Evolutionary conservation across 352 stramenopile genomes (phyloP).

Genomic region (Detonula confervacea): DNA sequence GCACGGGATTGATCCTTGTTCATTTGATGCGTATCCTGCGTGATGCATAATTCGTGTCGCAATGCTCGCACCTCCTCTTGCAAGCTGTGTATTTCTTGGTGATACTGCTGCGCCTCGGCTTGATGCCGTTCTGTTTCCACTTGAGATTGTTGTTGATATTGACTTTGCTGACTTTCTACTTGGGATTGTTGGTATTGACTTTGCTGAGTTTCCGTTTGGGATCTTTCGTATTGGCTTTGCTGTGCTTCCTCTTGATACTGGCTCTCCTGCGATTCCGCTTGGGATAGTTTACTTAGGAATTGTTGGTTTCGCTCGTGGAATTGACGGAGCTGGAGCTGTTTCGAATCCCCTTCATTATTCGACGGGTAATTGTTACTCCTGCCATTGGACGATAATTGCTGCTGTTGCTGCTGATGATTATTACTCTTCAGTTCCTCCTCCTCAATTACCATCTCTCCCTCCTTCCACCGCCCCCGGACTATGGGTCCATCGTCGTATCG

Average conservation of each 20-base stretch:
- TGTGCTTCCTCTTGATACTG: too few relatives aligned
- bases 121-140: background rate
- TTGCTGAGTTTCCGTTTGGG: too few relatives aligned
- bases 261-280: background rate
- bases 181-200: slow-evolving; percentile 14
- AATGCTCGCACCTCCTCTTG: slow-evolving; percentile 23
- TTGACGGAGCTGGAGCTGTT: slow-evolving; percentile 20
- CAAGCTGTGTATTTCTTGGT: slow-evolving; percentile 6
- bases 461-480: slow-evolving; percentile 77
- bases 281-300: too few relatives aligned
- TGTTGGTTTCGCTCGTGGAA: slow-evolving; percentile 30
- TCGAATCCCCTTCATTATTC: background rate
- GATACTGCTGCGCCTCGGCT: background rate
- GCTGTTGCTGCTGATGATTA: too few relatives aligned
- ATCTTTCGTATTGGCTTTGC: too few relatives aligned
- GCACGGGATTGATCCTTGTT: slow-evolving; percentile 39
- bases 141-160: slow-evolving; percentile 15
- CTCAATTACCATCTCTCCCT: slow-evolving; percentile 18
- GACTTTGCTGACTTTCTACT: too few relatives aligned
- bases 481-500: slow-evolving; percentile 89
- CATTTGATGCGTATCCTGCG: slow-evolving; percentile 27
- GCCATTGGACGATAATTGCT: background rate
- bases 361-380: too few relatives aligned
- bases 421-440: too few relatives aligned
- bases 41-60: slow-evolving; percentile 24